Base-by-base conservation (phyloP, 257 asterid species). In the Sherardia arvensis region DNA sequence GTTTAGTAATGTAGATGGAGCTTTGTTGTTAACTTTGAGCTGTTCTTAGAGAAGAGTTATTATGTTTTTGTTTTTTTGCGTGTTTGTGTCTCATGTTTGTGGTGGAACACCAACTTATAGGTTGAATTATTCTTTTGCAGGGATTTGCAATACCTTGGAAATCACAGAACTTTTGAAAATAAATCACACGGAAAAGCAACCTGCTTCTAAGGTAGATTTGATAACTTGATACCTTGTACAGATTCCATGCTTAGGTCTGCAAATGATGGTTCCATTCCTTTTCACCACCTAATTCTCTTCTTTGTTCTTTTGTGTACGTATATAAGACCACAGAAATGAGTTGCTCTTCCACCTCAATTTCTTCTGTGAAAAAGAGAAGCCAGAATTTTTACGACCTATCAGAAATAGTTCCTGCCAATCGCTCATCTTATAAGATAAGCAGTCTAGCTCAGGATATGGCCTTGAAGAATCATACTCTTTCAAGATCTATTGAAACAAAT, bases 361-460 rank as follows among this genome's bases (percentile, higher is more conserved):
- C 84, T 63, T 68, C 84, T 60, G 73, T 66, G 48, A 80, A 64
- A 59, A 85, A 82, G 67, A 80, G 54, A 65, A 54, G 66, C 49
- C 61, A 66, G 45, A 59, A 67, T 70, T 75, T 69, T 66, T 71
- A 59, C 73, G 47, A 49, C 51, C 67, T 76, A 71, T 65, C 72
- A 34, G 90, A 83, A 62, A 71, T 87, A 64, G 80, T 84, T 81
- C 96, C 99, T 67, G 99, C 99, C 62, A 92, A 92, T 72, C 86
- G 92, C 62, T 87, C 94, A 53, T 76, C 81, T 71, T 73, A 85
- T 74, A 68, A 75, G 38, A 64, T 81, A 53, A 77, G 75, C 73
- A 78, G 77, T 76, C 75, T 62, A 58, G 65, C 64, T 38, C 76
- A 60, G 64, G 77, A 64, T 59, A 72, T 84, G 63, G 36, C 51